A percentile compares a stretch with the other conserved stretches of the same genome.
phyloP scores from a whole-genome alignment of 192 early-diverging fungal genomes.

The Chytriomyces hyalinus region DNA sequence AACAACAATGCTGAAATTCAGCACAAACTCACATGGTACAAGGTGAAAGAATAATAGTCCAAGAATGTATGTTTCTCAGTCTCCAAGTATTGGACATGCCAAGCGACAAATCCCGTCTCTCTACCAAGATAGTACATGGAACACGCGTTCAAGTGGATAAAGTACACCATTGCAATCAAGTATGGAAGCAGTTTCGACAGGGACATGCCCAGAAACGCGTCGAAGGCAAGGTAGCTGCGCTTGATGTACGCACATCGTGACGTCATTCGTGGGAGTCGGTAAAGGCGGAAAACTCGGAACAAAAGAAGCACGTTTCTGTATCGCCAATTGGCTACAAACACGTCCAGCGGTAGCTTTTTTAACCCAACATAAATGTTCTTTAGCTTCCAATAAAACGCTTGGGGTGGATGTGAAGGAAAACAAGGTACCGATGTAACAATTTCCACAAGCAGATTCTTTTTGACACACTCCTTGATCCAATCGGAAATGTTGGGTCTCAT shows the following conservation, averaged over 20 bases:
- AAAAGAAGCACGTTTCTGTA: background rate
- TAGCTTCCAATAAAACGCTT: too few relatives aligned
- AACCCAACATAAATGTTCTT: too few relatives aligned
- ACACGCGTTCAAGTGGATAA: constrained; percentile 20
- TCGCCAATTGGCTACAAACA: too few relatives aligned
- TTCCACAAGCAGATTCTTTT: too few relatives aligned
- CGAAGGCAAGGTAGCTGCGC: background rate
- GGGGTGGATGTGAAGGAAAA: too few relatives aligned
- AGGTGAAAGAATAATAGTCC: too few relatives aligned
- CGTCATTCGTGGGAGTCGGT: constrained; percentile 8
- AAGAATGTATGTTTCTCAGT: too few relatives aligned
- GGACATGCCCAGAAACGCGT: constrained; percentile 1
- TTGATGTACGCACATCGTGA: constrained; percentile 5
- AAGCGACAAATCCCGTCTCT: constrained; percentile 8
- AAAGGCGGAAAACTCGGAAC: constrained; percentile 1
- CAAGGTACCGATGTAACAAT: too few relatives aligned
- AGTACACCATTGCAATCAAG: constrained; percentile 9
- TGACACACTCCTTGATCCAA: background rate
- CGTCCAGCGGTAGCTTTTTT: too few relatives aligned
- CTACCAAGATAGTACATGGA: constrained; percentile 5
- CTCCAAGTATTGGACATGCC: background rate
- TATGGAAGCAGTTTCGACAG: constrained; percentile 21
- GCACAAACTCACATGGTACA: too few relatives aligned
- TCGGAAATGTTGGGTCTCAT: background rate
- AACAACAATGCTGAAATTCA: too few relatives aligned